Evolutionary conservation across 2,329 filamentous ascomycete species (phyloP), one percentile per base, ranked within the genome.

Genomic region (Hawksworthiomyces lignivorus): DNA sequence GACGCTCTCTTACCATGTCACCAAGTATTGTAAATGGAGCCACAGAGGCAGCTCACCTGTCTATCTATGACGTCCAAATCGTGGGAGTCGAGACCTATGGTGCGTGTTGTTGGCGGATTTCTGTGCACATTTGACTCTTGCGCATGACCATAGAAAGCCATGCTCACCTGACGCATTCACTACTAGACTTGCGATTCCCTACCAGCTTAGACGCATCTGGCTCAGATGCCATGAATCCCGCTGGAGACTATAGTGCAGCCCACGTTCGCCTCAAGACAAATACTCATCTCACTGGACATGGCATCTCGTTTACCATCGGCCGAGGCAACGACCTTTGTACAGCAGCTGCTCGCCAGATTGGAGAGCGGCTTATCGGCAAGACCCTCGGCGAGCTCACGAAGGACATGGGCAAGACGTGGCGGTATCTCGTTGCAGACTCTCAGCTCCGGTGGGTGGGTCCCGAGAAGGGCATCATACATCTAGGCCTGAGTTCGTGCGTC

Each of bases 171-270:
- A 26, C 24, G 24, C 31, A 34, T 18, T 34, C n/a, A n/a, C n/a
- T n/a, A n/a, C 6, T 20, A 34, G 31, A 34, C 18, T 18, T 34
- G 7, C 31, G 31, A 11, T 34, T 34, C 12, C 31, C 31, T 12
- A 34, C 31, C 9, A 34, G 31, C 18, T 20, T 34, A 7, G 31
- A 34, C 24, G 24, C 24, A 8, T 26, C 24, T 26, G 88, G 88
- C 56, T 94, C 87, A 8, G 88, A 95, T 75, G 88, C 90, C 57
- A 95, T 95, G 88, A 94, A 95, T 58, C 84, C 86, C 4, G 87
- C 88, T 2, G 85, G 87, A 47, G 87, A 95, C 64, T 95, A 94
- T 66, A 94, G 87, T 1, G 75, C 88, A 12, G 87, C 89, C n/a
- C 95, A 94, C 70, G 94, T 87, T 61, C 89, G 95, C 55, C 68